Base-by-base conservation (phyloP, 495 filamentous ascomycete species). In the Podospora fimiseda region DNA sequence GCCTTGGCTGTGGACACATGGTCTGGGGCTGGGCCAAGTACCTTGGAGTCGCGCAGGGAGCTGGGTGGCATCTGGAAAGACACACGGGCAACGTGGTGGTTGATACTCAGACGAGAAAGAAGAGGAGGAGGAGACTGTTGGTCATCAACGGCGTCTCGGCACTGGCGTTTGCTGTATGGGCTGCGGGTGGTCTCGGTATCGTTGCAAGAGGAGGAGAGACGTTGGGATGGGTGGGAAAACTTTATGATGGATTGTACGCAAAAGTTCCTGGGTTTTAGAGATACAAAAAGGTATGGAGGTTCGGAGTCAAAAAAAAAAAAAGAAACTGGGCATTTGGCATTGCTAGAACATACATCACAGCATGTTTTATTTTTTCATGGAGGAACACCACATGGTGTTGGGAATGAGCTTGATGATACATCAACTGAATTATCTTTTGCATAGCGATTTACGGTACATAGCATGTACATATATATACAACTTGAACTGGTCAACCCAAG, bases 1-100 rank as follows among this genome's bases (percentile, higher is more conserved):
- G 76, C 3, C 68, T 86, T 0, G 88, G 82, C 5, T 82, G 77
- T 16, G 90, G 83, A 54, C 91, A 96, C 71, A 81, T 90, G 58
- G 79, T 88, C 19, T 94, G 88, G 76, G 91, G 91, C 0, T 80
- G 80, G 75, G 86, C 87, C 15, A 81, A 79, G 64, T 93, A 88
- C 88, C 72, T 88, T 59, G 74, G 78, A 5, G 64, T 70, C 40
- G 61, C 75, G 42, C 80, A 68, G 71, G 60, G 50, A 42, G 71
- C 60, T 23, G 72, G 57, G 9, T 70, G 65, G 63, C 48, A 49
- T 33, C 30, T 56, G 36, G 57, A 59, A n/a, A 20, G 50, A 20
- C 52, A 40, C 1, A 64, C 60, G 46, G 67, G 67, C n/a, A 64
- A 63, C n/a, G 48, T 42, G 16, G 48, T 23, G 13, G 50, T 70